Percentiles rank a stretch among this genome's conserved stretches.
phyloP scores from a whole-genome alignment of 2,329 filamentous ascomycete genomes.

The Leptographium lundbergii region DNA sequence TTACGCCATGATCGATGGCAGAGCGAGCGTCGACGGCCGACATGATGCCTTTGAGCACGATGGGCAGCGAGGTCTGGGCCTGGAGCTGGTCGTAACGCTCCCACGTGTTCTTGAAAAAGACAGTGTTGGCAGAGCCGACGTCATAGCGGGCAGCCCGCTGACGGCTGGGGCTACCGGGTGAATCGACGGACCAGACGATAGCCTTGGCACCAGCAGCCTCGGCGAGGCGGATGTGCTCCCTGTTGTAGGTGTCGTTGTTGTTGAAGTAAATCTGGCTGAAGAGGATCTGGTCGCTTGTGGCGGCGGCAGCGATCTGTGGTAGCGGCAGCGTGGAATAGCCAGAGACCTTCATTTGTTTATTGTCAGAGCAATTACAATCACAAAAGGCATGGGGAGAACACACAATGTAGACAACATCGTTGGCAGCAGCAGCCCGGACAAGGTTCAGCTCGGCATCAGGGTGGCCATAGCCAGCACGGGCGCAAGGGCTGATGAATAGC shows the following conservation, averaged over 20 bases:
- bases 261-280: conserved; percentile 22
- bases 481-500: conserved; percentile 31
- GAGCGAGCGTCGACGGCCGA: conserved; percentile 19
- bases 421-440: conserved; percentile 33
- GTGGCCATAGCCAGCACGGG: conserved; percentile 31
- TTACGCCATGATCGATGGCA: conserved; percentile 27
- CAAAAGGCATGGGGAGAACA: background rate
- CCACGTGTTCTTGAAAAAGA: conserved; percentile 16
- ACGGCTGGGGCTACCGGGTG: conserved; percentile 25
- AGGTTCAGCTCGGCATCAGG: conserved; percentile 35
- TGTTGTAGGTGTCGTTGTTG: conserved; percentile 21
- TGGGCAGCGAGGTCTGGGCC: conserved; percentile 19
- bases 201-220: conserved; percentile 23
- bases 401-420: conserved; percentile 35
- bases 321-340: conserved; percentile 13
- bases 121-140: conserved; percentile 16
- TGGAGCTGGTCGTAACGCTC: conserved; percentile 23
- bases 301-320: conserved; percentile 23
- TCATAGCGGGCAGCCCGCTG: conserved; percentile 26
- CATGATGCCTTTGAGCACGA: conserved; percentile 22
- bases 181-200: conserved; percentile 27
- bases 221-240: conserved; percentile 18
- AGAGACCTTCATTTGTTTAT: background rate
- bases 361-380: background rate
- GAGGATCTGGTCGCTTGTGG: conserved; percentile 21